Evolutionary conservation across 1,284 basidiomycete genomes (phyloP).

Genomic region (Rhodofomes roseus): DNA sequence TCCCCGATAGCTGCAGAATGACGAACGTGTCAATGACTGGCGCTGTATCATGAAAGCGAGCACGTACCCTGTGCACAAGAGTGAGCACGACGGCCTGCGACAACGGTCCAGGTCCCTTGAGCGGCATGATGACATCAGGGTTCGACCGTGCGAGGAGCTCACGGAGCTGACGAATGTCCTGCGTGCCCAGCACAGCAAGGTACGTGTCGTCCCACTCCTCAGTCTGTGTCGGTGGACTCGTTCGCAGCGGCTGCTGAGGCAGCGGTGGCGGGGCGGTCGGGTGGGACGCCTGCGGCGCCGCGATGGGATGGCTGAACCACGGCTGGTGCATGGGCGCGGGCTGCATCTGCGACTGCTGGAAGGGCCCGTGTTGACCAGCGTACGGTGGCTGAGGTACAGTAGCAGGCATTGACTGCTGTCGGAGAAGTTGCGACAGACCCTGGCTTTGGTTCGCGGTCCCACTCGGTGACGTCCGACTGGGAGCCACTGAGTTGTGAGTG

Average conservation of each 20-base stretch:
- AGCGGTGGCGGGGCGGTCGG: constrained; percentile 69
- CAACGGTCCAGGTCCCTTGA: constrained; percentile 61
- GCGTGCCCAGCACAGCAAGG: constrained; percentile 64
- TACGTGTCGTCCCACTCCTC: constrained; percentile 85
- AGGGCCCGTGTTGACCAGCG: constrained; percentile 20
- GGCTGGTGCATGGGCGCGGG: constrained; percentile 44
- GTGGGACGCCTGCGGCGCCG: constrained; percentile 73
- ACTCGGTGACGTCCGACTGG: constrained; percentile 41
- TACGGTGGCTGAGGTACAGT: constrained; percentile 19
- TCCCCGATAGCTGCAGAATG: constrained; percentile 53
- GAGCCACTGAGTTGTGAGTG: constrained; percentile 45
- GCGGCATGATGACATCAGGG: constrained; percentile 74
- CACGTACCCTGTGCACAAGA: constrained; percentile 70
- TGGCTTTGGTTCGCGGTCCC: constrained; percentile 19
- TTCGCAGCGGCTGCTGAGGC: constrained; percentile 33
- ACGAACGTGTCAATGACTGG: constrained; percentile 3
- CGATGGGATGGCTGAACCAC: constrained; percentile 59
- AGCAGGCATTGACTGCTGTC: constrained; percentile 20
- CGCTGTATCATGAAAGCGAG: background rate
- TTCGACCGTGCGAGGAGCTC: constrained; percentile 69
- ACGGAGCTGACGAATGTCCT: constrained; percentile 68
- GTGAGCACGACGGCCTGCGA: constrained; percentile 81
- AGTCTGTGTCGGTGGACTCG: constrained; percentile 50
- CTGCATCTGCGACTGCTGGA: constrained; percentile 19
- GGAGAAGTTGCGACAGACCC: constrained; percentile 21